Percentiles rank a stretch among this genome's conserved stretches.
Conservation (phyloP, 371 early-diverging fungal genomes). For the Mucor sp. region DNA sequence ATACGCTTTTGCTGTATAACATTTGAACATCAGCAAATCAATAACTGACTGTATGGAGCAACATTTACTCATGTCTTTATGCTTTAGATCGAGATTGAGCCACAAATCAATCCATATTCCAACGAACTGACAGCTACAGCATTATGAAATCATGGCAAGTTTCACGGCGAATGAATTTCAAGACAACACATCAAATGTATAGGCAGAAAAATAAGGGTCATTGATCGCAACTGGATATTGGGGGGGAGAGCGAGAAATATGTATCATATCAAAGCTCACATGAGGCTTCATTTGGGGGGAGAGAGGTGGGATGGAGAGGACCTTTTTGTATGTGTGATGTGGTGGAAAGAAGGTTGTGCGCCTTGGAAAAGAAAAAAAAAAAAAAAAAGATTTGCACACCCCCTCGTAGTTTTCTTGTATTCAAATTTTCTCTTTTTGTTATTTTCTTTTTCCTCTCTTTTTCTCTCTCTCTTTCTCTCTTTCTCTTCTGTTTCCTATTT, state of each 20-base stretch:
- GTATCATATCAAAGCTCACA: background rate
- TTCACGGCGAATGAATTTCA: background rate
- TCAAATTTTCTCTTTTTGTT: background rate
- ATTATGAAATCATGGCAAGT: background rate
- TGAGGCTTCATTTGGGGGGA: background rate
- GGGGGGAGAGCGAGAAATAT: background rate
- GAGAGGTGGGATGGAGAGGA: background rate
- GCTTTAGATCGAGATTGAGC: background rate
- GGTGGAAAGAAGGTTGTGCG: slow-evolving; percentile 1
- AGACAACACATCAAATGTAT: background rate
- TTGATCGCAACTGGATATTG: background rate
- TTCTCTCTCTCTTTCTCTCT: background rate
- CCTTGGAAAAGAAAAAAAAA: background rate
- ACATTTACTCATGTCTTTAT: background rate
- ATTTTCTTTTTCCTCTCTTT: background rate
- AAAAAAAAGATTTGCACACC: slow-evolving; percentile 5
- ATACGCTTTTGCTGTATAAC: background rate
- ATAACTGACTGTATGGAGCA: background rate
- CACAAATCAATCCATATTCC: background rate
- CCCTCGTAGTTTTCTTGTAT: background rate
- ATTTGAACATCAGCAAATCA: background rate
- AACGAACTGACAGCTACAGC: background rate
- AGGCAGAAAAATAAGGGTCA: background rate
- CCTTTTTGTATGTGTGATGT: background rate
- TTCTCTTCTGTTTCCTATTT: background rate